Conservation (phyloP, 2,329 filamentous ascomycete species). For the Ascomycota sp. region DNA sequence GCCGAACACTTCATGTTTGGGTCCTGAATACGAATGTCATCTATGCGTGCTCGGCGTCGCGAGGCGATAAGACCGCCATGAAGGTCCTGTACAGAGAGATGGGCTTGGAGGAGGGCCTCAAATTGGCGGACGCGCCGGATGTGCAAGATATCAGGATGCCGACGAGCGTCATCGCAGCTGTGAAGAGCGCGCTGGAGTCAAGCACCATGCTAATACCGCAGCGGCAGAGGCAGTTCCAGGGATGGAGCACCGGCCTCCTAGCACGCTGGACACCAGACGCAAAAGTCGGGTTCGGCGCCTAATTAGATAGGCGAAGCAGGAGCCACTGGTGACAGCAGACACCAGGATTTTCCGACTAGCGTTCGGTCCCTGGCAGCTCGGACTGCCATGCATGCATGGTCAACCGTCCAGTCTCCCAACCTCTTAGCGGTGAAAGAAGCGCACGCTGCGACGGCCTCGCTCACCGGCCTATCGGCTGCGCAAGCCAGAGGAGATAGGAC, state of each 20-base stretch:
- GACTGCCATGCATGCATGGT: too few species aligned
- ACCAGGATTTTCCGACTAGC: too few species aligned
- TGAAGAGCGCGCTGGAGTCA: conserved; percentile 21
- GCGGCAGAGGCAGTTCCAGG: conserved; percentile 35
- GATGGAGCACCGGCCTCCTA: conserved; percentile 48
- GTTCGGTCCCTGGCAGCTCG: too few species aligned
- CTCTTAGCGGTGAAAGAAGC: too few species aligned
- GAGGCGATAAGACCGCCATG: conserved; percentile 18
- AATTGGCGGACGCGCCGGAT: conserved; percentile 29
- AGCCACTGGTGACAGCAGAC: not conserved
- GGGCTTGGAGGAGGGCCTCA: conserved; percentile 20
- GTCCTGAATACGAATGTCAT: conserved; percentile 33
- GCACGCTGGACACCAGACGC: conserved; percentile 14
- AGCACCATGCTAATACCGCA: conserved; percentile 33
- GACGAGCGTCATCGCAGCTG: conserved; percentile 21
- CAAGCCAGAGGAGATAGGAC: too few species aligned
- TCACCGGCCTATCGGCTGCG: too few species aligned
- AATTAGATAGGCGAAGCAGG: too few species aligned
- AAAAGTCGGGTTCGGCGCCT: too few species aligned
- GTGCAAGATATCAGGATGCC: conserved; percentile 41
- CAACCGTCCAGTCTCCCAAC: too few species aligned
- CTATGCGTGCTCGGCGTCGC: conserved; percentile 22
- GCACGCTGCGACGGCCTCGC: too few species aligned
- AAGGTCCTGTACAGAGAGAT: conserved; percentile 33
- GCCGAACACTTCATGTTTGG: conserved; percentile 26